Evolutionary conservation across 1,284 basidiomycete genomes (phyloP).

Genomic region (Trichosporon sp.): DNA sequence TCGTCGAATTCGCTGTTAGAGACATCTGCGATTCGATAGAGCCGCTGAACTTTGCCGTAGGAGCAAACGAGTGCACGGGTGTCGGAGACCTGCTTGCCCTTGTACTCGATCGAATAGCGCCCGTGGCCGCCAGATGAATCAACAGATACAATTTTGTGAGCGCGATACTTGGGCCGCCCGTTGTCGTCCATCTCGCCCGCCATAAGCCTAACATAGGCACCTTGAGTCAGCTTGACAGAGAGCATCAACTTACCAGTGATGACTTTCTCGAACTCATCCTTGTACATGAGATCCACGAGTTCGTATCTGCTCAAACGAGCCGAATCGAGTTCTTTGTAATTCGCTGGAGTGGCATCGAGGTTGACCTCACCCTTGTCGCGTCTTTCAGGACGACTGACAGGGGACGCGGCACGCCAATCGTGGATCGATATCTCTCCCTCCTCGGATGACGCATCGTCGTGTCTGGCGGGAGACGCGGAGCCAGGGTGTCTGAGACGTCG

Average conservation of each 20-base stretch:
- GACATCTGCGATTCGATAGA: constrained; percentile 71
- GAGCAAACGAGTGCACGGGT: constrained; percentile 64
- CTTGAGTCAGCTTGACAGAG: constrained; percentile 49
- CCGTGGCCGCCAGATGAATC: constrained; percentile 20
- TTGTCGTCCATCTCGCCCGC: constrained; percentile 55
- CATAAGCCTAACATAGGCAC: constrained; percentile 73
- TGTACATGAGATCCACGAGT: constrained; percentile 56
- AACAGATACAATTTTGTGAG: constrained; percentile 69
- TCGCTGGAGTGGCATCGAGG: constrained; percentile 61
- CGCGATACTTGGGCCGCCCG: constrained; percentile 66
- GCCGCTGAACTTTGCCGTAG: constrained; percentile 61
- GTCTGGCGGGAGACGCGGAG: constrained; percentile 28
- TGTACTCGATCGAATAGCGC: constrained; percentile 69
- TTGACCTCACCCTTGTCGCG: constrained; percentile 60
- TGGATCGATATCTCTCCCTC: constrained; percentile 69
- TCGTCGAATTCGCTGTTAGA: constrained; percentile 64
- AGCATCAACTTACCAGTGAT: constrained; percentile 23
- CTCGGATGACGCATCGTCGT: constrained; percentile 36
- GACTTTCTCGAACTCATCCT: constrained; percentile 30
- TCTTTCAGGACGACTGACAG: constrained; percentile 52
- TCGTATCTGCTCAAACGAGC: constrained; percentile 73
- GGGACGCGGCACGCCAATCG: constrained; percentile 53
- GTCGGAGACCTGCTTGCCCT: constrained; percentile 50
- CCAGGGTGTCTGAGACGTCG: constrained; percentile 52
- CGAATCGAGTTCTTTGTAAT: constrained; percentile 62